Evolutionary conservation across 1,139 yeast genomes (phyloP).

Genomic region (Suhomyces terraborum): DNA sequence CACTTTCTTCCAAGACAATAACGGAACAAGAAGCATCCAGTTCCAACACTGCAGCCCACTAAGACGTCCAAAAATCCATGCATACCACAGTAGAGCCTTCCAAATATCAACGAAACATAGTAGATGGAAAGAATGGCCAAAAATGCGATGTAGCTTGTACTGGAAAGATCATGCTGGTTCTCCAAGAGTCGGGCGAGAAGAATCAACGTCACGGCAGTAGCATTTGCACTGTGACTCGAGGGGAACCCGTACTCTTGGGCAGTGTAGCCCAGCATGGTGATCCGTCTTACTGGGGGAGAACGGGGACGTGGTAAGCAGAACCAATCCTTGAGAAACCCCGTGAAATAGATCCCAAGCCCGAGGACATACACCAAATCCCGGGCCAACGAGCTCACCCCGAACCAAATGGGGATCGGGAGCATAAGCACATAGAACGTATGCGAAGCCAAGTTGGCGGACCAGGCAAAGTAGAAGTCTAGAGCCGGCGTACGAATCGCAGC

Average conservation of each 20-base stretch:
- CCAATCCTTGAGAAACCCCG: conserved; percentile 80
- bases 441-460: conserved; percentile 88
- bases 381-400: conserved; percentile 61
- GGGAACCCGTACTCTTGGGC: conserved; percentile 96
- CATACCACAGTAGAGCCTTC: conserved; percentile 95
- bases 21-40: conserved; percentile 46
- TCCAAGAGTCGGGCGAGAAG: conserved; percentile 33
- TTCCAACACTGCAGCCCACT: conserved; percentile 69
- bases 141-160: conserved; percentile 12
- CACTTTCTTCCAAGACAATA: conserved; percentile 34
- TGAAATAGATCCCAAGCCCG: conserved; percentile 80
- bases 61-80: conserved; percentile 84
- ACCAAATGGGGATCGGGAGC: conserved; percentile 87
- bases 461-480: conserved; percentile 78
- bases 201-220: conserved; percentile 71
- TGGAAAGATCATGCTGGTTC: conserved; percentile 16
- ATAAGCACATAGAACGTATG: conserved; percentile 91
- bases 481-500: conserved; percentile 46
- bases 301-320: conserved; percentile 90
- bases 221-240: conserved; percentile 89
- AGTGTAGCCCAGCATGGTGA: conserved; percentile 86
- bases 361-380: conserved; percentile 75
- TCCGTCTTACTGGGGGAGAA: conserved; percentile 88
- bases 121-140: conserved; percentile 41
- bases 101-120: conserved; percentile 67